Evolutionary conservation across 2,329 filamentous ascomycete species (phyloP).

Genomic region (Drechslerella coelobrocha): DNA sequence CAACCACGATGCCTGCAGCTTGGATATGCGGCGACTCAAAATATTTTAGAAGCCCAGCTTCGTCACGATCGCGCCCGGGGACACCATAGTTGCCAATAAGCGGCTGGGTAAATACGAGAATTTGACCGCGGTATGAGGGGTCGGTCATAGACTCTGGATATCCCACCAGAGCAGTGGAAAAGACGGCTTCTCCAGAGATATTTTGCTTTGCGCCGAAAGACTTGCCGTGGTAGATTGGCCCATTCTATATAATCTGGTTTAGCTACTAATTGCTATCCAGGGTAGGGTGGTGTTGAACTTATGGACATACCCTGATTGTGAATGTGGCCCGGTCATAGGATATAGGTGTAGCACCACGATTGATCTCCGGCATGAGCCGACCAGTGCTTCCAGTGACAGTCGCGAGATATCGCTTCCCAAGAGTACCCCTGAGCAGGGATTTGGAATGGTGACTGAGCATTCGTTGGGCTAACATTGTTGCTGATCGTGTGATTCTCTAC

Average conservation of each 20-base stretch:
- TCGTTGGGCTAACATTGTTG: constrained; percentile 68
- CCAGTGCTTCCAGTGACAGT: constrained; percentile 74
- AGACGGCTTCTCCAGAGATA: constrained; percentile 96
- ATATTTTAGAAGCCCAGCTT: constrained; percentile 91
- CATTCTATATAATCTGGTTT: constrained; percentile 68
- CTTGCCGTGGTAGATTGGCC: constrained; percentile 93
- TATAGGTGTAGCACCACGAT: constrained; percentile 69
- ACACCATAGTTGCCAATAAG: constrained; percentile 99
- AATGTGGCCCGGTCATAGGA: constrained; percentile 84
- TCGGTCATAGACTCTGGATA: constrained; percentile 96
- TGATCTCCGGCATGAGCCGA: constrained; percentile 68
- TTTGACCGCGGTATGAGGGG: constrained; percentile 89
- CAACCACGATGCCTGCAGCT: constrained; percentile 92
- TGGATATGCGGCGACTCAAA: constrained; percentile 98
- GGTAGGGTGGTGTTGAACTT: neutral
- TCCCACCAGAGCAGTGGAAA: constrained; percentile 95
- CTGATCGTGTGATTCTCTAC: neutral
- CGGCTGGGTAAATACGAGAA: constrained; percentile 96
- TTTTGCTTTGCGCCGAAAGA: constrained; percentile 96
- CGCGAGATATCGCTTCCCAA: constrained; percentile 65
- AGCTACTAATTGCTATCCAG: constrained; percentile 16
- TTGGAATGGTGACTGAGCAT: constrained; percentile 63
- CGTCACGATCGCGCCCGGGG: constrained; percentile 81
- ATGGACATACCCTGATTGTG: constrained; percentile 77
- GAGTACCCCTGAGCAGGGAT: constrained; percentile 57